Evolutionary conservation across 768 basidiomycete species (phyloP).

Genomic region (Amyloporia xantha): DNA sequence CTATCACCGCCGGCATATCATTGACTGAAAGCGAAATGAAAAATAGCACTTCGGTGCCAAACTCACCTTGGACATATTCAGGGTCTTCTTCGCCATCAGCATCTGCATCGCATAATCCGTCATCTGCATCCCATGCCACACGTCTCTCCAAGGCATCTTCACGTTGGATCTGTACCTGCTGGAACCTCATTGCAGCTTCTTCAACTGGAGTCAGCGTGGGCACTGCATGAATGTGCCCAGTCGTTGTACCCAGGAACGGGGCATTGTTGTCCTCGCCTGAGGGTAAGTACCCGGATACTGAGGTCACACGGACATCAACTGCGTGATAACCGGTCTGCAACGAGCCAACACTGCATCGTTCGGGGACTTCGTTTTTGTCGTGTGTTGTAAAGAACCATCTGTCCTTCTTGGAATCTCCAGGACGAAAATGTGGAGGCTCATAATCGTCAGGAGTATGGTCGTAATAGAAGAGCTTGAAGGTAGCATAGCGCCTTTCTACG

Average conservation of each 20-base stretch:
- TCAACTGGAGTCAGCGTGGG: slow-evolving; percentile 48
- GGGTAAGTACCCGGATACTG: slow-evolving; percentile 69
- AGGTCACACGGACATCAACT: slow-evolving; percentile 64
- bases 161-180: slow-evolving; percentile 53
- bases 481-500: slow-evolving; percentile 78
- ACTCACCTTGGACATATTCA: slow-evolving; percentile 29
- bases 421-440: slow-evolving; percentile 74
- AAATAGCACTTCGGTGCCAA: too few relatives aligned
- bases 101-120: slow-evolving; percentile 39
- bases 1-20: not conserved
- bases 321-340: slow-evolving; percentile 72
- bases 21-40: slow-evolving; percentile 25
- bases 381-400: slow-evolving; percentile 83
- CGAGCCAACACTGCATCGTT: slow-evolving; percentile 61
- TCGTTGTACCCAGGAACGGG: slow-evolving; percentile 42
- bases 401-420: slow-evolving; percentile 66
- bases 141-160: slow-evolving; percentile 56
- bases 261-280: slow-evolving; percentile 55
- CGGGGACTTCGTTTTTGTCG: slow-evolving; percentile 62
- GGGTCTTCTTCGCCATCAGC: slow-evolving; percentile 57
- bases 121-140: slow-evolving; percentile 61
- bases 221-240: slow-evolving; percentile 18
- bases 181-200: slow-evolving; percentile 44
- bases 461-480: slow-evolving; percentile 83
- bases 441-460: slow-evolving; percentile 75